phyloP scores from a whole-genome alignment of 352 stramenopile species.

The Phytophthora sansomeana region DNA sequence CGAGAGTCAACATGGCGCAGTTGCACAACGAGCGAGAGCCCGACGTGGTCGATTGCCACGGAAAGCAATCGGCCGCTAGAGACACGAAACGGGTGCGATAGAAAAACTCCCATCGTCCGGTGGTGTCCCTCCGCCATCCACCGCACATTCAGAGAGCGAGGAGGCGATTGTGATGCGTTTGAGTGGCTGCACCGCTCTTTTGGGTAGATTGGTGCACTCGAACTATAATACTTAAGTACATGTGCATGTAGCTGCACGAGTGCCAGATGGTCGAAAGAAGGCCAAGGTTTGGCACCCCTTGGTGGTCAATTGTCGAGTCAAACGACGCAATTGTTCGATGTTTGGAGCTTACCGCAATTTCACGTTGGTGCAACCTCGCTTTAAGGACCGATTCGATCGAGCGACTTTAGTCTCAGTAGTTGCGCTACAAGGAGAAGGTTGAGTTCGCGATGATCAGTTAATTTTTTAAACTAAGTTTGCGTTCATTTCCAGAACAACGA shows the following conservation, averaged over 20 bases:
- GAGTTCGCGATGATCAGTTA: too few species aligned
- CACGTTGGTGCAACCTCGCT: background rate
- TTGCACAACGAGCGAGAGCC: background rate
- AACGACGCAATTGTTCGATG: slow-evolving; percentile 2
- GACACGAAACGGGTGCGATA: slow-evolving; percentile 31
- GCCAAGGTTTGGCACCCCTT: too few species aligned
- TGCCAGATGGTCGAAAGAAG: background rate
- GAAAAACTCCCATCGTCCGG: slow-evolving; percentile 23
- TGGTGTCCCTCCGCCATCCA: slow-evolving; percentile 9
- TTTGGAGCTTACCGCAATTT: background rate
- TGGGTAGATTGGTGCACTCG: background rate
- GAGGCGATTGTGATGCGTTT: slow-evolving; percentile 7
- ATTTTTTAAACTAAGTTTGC: too few species aligned
- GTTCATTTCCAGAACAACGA: too few species aligned
- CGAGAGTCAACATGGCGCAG: slow-evolving; percentile 5
- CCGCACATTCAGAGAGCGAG: background rate
- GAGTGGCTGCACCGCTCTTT: background rate
- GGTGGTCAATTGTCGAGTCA: slow-evolving; percentile 1
- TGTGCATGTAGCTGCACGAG: too few species aligned
- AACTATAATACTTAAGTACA: too few species aligned
- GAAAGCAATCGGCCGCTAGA: slow-evolving; percentile 15
- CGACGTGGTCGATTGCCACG: slow-evolving; percentile 1
- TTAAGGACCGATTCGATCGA: background rate
- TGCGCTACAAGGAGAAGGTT: too few species aligned
- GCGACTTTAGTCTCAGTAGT: too few species aligned